These are phyloP conservation scores for Amphibolis antarctica DNA, from an alignment of 106 monocot species.

Conservation along the genomic window DNA sequence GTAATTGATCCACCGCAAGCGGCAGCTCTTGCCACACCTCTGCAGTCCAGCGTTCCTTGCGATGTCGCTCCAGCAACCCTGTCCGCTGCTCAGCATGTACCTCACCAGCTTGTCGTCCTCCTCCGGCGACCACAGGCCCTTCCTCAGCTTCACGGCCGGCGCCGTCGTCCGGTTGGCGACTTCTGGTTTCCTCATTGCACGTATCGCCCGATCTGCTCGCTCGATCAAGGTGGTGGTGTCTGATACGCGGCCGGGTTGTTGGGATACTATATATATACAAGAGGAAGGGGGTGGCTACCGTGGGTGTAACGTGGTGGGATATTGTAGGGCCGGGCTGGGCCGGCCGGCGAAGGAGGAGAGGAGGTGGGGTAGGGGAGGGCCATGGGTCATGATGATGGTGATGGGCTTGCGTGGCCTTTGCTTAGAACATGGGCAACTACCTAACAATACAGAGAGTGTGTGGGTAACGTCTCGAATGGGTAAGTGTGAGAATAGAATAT, in stretches of 20 bases:
- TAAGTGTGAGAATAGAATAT: too few relatives aligned
- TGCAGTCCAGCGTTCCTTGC: constrained; percentile 54
- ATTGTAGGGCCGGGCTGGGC: too few relatives aligned
- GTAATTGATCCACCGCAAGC: constrained; percentile 71
- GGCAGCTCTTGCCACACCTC: constrained; percentile 72
- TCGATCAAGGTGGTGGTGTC: background rate
- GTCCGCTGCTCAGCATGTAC: constrained; percentile 52
- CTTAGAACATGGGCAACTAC: constrained; percentile 42
- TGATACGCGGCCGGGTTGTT: background rate
- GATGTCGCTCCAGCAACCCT: constrained; percentile 68
- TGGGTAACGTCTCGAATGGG: too few relatives aligned
- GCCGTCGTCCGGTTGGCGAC: background rate
- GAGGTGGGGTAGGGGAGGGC: background rate
- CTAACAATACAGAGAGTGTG: constrained; percentile 11
- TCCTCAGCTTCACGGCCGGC: constrained; percentile 29
- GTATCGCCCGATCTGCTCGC: background rate
- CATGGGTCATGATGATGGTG: constrained; percentile 25
- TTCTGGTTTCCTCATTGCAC: constrained; percentile 48
- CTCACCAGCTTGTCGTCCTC: constrained; percentile 56
- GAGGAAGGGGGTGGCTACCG: too few relatives aligned
- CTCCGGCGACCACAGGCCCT: constrained; percentile 70
- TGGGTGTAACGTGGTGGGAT: too few relatives aligned
- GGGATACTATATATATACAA: constrained; percentile 14
- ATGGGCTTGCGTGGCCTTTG: constrained; percentile 35
- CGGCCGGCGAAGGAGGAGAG: background rate